Conservation (phyloP, 352 stramenopile genomes). For the Phytophthora idaei region DNA sequence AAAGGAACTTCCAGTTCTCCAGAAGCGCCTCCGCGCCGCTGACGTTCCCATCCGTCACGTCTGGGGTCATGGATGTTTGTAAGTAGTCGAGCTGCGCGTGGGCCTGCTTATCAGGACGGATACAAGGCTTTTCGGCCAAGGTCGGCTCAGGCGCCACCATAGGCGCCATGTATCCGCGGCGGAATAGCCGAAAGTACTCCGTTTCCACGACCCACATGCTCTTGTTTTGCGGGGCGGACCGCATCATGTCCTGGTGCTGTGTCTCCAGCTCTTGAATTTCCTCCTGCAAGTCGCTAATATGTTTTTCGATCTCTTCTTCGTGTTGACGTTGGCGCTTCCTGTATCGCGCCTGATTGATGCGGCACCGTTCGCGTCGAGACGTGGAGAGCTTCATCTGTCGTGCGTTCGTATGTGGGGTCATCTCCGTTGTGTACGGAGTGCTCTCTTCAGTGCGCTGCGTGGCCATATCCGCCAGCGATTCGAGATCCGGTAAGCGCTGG, state of each 20-base stretch:
- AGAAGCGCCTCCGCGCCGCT: neutral
- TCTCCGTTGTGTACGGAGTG: neutral
- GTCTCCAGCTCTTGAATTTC: conserved; percentile 8
- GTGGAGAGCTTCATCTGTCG: conserved; percentile 6
- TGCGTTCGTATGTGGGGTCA: no score
- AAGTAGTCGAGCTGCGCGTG: neutral
- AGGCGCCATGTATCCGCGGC: conserved; percentile 6
- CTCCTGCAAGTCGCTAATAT: neutral
- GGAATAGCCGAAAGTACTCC: conserved; percentile 20
- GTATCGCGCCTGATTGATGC: conserved; percentile 18
- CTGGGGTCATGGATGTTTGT: neutral
- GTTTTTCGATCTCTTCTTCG: neutral
- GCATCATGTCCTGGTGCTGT: neutral
- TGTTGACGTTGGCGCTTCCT: conserved; percentile 7
- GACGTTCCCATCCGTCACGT: neutral
- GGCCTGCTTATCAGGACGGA: no score
- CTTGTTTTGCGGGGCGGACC: neutral
- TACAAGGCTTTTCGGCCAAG: no score
- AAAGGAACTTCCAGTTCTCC: neutral
- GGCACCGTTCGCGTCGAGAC: conserved; percentile 11
- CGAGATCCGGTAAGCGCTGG: neutral
- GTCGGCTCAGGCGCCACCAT: neutral
- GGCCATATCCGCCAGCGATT: neutral
- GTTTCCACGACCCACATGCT: conserved; percentile 12
- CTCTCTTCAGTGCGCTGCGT: neutral